Conservation (phyloP, 306 rosid genomes). For the Herpetospermum pedunculosum region DNA sequence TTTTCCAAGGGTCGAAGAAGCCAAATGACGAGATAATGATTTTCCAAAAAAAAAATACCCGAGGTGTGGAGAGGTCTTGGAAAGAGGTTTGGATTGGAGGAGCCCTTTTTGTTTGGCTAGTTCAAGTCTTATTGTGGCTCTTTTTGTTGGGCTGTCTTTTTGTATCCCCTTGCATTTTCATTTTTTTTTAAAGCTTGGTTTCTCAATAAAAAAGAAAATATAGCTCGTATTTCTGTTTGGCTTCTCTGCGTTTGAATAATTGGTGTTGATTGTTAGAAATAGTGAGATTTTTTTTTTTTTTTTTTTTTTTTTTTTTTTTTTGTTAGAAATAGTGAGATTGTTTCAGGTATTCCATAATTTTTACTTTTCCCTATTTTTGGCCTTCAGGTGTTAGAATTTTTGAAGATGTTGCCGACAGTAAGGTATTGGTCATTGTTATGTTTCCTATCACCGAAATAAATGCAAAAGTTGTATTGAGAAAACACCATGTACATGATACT, state of each 20-base stretch:
- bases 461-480: not conserved
- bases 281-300: no score
- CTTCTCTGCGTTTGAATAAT: not conserved
- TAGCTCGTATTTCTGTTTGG: not conserved
- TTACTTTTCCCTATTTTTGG: constrained; percentile 14
- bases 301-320: no score
- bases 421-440: constrained; percentile 27
- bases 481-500: constrained; percentile 1
- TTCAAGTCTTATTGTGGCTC: not conserved
- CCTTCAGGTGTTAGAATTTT: constrained; percentile 80
- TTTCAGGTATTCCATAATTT: not conserved
- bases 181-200: not conserved
- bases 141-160: no score
- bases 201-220: not conserved
- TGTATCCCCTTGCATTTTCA: no score
- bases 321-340: not conserved
- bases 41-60: no score
- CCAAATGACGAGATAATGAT: no score
- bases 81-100: no score
- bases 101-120: not conserved
- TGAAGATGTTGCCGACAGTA: constrained; percentile 60
- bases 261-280: not conserved
- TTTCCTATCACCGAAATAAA: not conserved
- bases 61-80: no score
- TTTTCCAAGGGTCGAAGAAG: no score